Evolutionary conservation across 73 alveolate species (phyloP), one percentile per base, ranked within the genome.

Genomic region (Paramecium pentaurelia): DNA sequence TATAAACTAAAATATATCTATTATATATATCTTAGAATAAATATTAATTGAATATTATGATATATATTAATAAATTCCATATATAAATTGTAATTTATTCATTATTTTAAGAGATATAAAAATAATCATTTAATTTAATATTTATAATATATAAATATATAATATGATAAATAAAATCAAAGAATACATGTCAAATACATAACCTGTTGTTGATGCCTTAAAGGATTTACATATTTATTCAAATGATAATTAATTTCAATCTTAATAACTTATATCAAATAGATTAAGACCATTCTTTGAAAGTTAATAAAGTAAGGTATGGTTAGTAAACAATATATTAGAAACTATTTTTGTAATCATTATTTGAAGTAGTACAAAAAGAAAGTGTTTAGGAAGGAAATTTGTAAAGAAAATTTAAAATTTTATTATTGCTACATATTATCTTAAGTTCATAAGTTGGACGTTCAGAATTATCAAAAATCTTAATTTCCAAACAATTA

Each of bases 391-490:
- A 37, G 16, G 89, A 77, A 38, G 71, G 71, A 40, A 42, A 77
- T 40, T 34, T 40, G 25, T 77, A 20, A n/a, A 22, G 27, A 18
- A 77, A 77, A 44, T 20, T 77, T 16, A 77, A 77, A 42, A 34
- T 77, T 2, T 77, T 77, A 77, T 22, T 77, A 16, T 44, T 77
- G 71, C 25, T 44, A 2, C 89, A 77, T 16, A 77, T 77, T 6
- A 77, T 77, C 25, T 14, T 77, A 40, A 77, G 89, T 77, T 77
- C 89, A 8, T 42, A 77, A 77, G 49, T 44, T 10, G 89, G 71
- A 8, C 40, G 89, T 18, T n/a, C 64, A 34, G 89, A 77, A 77
- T 77, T 77, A 27, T 77, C 89, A 20, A 77, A 37, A 77, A 27
- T 77, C 20, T 44, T 77, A 42, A 37, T 77, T 40, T 9, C 25